Conservation (phyloP, 768 basidiomycete species). For the Cystobasidium tubakii region DNA sequence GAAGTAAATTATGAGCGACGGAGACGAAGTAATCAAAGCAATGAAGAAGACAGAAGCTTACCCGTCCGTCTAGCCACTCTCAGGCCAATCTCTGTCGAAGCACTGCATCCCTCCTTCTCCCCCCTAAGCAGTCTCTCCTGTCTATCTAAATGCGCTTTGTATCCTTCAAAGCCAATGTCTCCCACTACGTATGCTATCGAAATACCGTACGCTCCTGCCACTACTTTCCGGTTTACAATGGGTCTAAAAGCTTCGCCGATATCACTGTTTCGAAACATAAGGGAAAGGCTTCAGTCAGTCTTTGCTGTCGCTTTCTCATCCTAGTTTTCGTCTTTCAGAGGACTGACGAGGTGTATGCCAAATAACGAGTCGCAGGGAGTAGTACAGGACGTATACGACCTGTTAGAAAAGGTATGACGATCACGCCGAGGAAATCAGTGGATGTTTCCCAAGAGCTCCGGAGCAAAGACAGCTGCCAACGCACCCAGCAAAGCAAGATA, state of each 20-base stretch:
- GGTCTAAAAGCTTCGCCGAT: conserved; percentile 78
- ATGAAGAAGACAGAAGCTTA: no score
- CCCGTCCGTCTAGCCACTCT: conserved; percentile 28
- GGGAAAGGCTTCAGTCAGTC: conserved; percentile 24
- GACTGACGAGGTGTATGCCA: conserved; percentile 62
- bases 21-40: no score
- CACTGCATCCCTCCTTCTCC: not conserved
- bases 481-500: conserved; percentile 37
- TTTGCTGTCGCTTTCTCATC: not conserved
- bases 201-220: conserved; percentile 71
- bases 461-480: not conserved
- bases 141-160: conserved; percentile 60
- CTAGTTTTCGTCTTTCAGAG: not conserved
- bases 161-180: conserved; percentile 74
- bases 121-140: conserved; percentile 28
- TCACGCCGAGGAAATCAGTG: conserved; percentile 55
- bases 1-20: not conserved
- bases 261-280: conserved; percentile 61
- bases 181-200: conserved; percentile 74
- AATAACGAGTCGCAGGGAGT: conserved; percentile 63
- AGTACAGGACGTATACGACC: conserved; percentile 71
- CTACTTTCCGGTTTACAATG: conserved; percentile 64
- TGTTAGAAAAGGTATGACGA: not conserved
- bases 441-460: conserved; percentile 48
- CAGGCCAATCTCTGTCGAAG: conserved; percentile 13